phyloP scores from a whole-genome alignment of 2,329 filamentous ascomycete genomes.

The Aureobasidium melanogenum region DNA sequence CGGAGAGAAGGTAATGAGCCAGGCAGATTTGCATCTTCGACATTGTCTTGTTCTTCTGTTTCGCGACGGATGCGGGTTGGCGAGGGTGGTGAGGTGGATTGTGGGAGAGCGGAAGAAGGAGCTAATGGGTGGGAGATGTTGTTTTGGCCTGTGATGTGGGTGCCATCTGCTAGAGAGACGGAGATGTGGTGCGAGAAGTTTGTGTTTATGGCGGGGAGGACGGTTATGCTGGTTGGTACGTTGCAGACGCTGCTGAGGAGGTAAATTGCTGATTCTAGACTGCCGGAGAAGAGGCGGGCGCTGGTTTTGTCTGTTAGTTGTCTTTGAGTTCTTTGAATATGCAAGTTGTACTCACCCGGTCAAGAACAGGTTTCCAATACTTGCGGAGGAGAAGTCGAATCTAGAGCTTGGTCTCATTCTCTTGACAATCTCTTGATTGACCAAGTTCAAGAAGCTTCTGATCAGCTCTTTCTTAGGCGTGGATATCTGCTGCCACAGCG shows the following conservation, averaged over 20 bases:
- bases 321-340: not conserved
- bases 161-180: conserved; percentile 67
- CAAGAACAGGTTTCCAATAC: conserved; percentile 43
- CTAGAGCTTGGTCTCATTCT: conserved; percentile 36
- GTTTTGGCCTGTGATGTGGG: conserved; percentile 81
- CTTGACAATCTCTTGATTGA: conserved; percentile 43
- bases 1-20: conserved; percentile 73
- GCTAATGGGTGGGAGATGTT: conserved; percentile 61
- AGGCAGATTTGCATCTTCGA: conserved; percentile 73
- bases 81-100: too few relatives aligned
- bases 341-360: conserved; percentile 33
- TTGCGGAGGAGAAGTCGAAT: conserved; percentile 42
- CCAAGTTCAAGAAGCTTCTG: conserved; percentile 40
- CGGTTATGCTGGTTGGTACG: conserved; percentile 66
- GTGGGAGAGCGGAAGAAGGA: not conserved
- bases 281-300: conserved; percentile 81
- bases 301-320: conserved; percentile 33
- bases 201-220: conserved; percentile 85
- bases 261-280: conserved; percentile 87
- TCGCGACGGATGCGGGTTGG: conserved; percentile 21
- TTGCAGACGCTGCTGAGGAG: conserved; percentile 77
- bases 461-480: conserved; percentile 44
- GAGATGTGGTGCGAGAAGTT: conserved; percentile 95
- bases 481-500: conserved; percentile 56
- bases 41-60: conserved; percentile 50